Evolutionary conservation across 2,329 filamentous ascomycete species (phyloP).

Genomic region (Helicocarpus griseus): DNA sequence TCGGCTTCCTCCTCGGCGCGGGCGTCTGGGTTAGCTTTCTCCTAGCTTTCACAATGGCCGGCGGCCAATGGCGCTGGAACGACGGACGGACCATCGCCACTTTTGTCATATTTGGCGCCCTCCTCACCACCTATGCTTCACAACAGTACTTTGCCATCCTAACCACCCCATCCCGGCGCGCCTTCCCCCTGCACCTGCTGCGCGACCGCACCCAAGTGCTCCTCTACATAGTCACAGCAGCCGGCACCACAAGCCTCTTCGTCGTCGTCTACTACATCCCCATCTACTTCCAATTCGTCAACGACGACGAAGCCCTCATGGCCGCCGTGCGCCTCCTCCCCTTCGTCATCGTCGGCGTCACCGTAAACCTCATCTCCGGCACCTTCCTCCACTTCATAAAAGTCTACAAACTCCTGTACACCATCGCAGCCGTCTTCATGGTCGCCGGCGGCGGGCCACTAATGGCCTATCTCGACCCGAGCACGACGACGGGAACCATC

Average conservation of each 20-base stretch:
- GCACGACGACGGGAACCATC: neutral
- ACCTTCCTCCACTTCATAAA: neutral
- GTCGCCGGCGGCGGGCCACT: neutral
- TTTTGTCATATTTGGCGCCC: slow-evolving; percentile 38
- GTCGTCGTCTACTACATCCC: slow-evolving; percentile 44
- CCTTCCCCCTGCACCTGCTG: slow-evolving; percentile 44
- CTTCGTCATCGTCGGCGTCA: slow-evolving; percentile 15
- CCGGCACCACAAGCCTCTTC: slow-evolving; percentile 28
- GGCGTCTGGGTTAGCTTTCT: slow-evolving; percentile 24
- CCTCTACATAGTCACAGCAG: slow-evolving; percentile 34
- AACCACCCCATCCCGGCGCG: slow-evolving; percentile 33
- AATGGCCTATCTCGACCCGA: neutral
- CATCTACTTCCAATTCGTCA: slow-evolving; percentile 45
- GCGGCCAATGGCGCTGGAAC: slow-evolving; percentile 40
- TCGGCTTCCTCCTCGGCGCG: neutral
- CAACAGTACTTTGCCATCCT: slow-evolving; percentile 35
- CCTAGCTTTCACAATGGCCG: slow-evolving; percentile 44
- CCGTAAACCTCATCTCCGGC: neutral
- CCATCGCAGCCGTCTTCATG: neutral
- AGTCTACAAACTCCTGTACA: neutral
- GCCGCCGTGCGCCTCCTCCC: slow-evolving; percentile 25
- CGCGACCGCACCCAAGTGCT: slow-evolving; percentile 29
- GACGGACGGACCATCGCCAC: slow-evolving; percentile 36
- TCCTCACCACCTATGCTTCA: slow-evolving; percentile 35
- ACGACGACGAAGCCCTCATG: slow-evolving; percentile 27